Percentiles rank a stretch among this genome's conserved stretches.
phyloP scores from a whole-genome alignment of 2,329 filamentous ascomycete genomes.

The Ploettnerulaceae sp. region DNA sequence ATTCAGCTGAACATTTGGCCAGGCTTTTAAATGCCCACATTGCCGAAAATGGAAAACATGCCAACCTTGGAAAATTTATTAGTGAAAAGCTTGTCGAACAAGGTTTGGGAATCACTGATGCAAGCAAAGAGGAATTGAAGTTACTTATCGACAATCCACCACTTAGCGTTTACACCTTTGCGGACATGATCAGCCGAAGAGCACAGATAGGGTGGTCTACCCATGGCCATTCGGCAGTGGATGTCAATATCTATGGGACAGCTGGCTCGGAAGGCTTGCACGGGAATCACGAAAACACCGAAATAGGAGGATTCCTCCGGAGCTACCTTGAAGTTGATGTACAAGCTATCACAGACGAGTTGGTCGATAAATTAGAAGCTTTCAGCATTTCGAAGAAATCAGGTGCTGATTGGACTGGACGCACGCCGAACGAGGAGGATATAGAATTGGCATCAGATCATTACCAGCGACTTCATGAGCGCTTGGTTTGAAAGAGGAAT shows the following conservation, averaged over 20 bases:
- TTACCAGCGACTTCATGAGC: slow-evolving; percentile 7
- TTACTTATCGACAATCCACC: slow-evolving; percentile 55
- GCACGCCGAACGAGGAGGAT: slow-evolving; percentile 25
- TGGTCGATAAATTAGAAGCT: slow-evolving; percentile 38
- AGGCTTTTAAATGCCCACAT: slow-evolving; percentile 58
- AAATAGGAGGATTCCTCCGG: slow-evolving; percentile 77
- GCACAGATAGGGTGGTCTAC: slow-evolving; percentile 92
- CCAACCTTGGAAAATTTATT: slow-evolving; percentile 56
- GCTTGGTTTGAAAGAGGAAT: neutral
- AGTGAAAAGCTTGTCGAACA: slow-evolving; percentile 60
- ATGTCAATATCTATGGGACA: slow-evolving; percentile 94
- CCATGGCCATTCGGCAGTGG: slow-evolving; percentile 87
- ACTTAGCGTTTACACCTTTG: slow-evolving; percentile 55
- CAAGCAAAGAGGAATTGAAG: slow-evolving; percentile 64
- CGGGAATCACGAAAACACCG: slow-evolving; percentile 93
- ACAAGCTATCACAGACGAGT: slow-evolving; percentile 68
- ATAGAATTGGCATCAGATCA: slow-evolving; percentile 11
- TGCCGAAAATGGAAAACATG: slow-evolving; percentile 7
- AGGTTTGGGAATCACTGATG: slow-evolving; percentile 73
- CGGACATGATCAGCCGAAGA: slow-evolving; percentile 80
- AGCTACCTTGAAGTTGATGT: slow-evolving; percentile 78
- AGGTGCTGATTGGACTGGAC: slow-evolving; percentile 24
- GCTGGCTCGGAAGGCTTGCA: slow-evolving; percentile 59
- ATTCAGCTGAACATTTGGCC: slow-evolving; percentile 67
- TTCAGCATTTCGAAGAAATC: slow-evolving; percentile 14